Evolutionary conservation across 2,329 filamentous ascomycete genomes (phyloP), one percentile per base, ranked within the genome.

Genomic region (Ramularia collo-cygni): DNA sequence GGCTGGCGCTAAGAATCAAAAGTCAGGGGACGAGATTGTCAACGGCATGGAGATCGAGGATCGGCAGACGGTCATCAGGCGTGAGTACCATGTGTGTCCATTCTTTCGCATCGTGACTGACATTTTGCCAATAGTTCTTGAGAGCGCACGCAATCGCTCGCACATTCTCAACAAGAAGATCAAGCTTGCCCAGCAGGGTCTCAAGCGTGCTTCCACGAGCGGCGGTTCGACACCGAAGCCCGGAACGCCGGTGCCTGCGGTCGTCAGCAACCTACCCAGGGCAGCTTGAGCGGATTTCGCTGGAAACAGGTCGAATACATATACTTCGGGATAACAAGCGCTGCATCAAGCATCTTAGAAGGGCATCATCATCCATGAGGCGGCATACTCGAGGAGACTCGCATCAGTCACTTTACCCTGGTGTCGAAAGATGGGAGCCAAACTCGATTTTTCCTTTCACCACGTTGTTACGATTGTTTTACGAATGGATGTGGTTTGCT

Each of bases 61-160:
- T 61, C 76, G 84, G 55, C 75, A 82, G 54, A 76, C 80, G 38
- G 79, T 89, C 38, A 69, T 81, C 52, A 85, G 81, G 62, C 77
- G 84, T 88, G 71, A 68, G 77, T 68, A 16, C 36, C 9, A 7
- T 13, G 10, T 28, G 14, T 39, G 13, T 7, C 16, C 17, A 37
- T 15, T 30, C 17, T 30, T 13, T 8, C 14, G 7, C 24, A 8
- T 26, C 26, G 2, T 5, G 36, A 35, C 56, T 63, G 48, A 64
- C 51, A 32, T 2, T n/a, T 13, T 24, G 6, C 10, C 21, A 36
- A 28, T 35, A 72, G 69, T 72, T 43, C 63, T 71, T 32, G 67
- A 71, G 38, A 62, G 66, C 46, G 65, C 66, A 50, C 62, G 60
- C 28, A 52, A 54, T 17, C 65, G 69, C 26, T 63, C 70, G 28